phyloP scores from a whole-genome alignment of 2,329 filamentous ascomycete genomes.

The Bipolaris zeicola region DNA sequence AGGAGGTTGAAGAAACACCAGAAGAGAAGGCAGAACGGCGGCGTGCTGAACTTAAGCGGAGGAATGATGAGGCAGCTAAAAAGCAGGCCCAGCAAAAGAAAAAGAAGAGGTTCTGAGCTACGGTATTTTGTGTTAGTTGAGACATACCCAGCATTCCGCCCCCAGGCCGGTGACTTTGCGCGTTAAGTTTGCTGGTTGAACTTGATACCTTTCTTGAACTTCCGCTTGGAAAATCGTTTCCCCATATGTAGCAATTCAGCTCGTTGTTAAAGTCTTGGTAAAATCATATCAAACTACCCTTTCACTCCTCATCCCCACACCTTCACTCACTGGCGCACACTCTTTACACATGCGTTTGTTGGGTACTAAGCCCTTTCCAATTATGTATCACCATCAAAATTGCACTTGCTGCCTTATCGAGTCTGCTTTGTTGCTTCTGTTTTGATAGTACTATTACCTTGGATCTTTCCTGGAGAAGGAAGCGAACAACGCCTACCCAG shows the following conservation, averaged over 20 bases:
- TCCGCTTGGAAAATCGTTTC: background rate
- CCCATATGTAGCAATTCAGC: too few relatives aligned
- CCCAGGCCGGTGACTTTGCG: background rate
- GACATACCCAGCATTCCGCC: too few relatives aligned
- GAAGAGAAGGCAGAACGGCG: conserved; percentile 61
- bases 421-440: conserved; percentile 5
- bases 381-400: background rate
- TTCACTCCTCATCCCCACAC: conserved; percentile 1
- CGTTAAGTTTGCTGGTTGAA: background rate
- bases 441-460: background rate
- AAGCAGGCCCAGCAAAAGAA: conserved; percentile 52
- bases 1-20: conserved; percentile 47
- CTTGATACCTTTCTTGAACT: background rate
- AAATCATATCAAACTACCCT: background rate
- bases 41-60: conserved; percentile 62
- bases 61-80: conserved; percentile 59
- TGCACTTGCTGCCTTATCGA: conserved; percentile 2
- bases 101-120: conserved; percentile 41
- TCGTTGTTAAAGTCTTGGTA: too few relatives aligned
- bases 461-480: conserved; percentile 14
- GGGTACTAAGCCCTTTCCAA: conserved; percentile 2
- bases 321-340: background rate
- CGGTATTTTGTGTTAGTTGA: background rate
- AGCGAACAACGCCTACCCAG: conserved; percentile 14
- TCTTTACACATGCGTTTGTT: conserved; percentile 15